These are phyloP conservation scores for Candida maltosa DNA, from an alignment of 805 yeast species.

Conservation along the genomic window DNA sequence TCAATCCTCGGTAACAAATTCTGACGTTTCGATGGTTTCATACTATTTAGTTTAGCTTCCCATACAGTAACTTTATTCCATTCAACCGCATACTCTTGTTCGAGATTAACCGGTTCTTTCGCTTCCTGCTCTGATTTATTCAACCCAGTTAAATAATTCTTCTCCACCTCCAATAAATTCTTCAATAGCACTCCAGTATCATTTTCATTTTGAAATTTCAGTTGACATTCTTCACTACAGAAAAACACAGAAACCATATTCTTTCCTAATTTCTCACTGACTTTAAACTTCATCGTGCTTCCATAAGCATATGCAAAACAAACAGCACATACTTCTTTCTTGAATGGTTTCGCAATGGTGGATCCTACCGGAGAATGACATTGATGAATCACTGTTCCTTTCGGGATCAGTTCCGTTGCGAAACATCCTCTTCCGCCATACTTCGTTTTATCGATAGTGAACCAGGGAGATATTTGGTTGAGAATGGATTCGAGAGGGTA, in stretches of 20 bases:
- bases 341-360: slow-evolving; percentile 49
- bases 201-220: slow-evolving; percentile 34
- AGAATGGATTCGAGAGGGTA: background rate
- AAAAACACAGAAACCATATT: slow-evolving; percentile 31
- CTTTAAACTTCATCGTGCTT: slow-evolving; percentile 39
- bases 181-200: slow-evolving; percentile 28
- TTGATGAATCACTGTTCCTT: slow-evolving; percentile 37
- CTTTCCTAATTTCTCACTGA: slow-evolving; percentile 15
- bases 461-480: slow-evolving; percentile 22
- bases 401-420: slow-evolving; percentile 37
- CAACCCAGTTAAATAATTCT: slow-evolving; percentile 18
- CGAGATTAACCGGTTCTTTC: slow-evolving; percentile 14
- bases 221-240: slow-evolving; percentile 45
- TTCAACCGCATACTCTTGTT: slow-evolving; percentile 13
- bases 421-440: slow-evolving; percentile 65
- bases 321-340: slow-evolving; percentile 58
- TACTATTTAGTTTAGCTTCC: slow-evolving; percentile 27
- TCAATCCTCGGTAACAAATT: slow-evolving; percentile 42
- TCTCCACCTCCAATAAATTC: slow-evolving; percentile 36
- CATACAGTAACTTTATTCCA: slow-evolving; percentile 41
- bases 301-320: slow-evolving; percentile 54
- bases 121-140: slow-evolving; percentile 22
- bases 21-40: slow-evolving; percentile 34
- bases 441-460: slow-evolving; percentile 35
- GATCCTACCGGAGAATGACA: slow-evolving; percentile 45